Base-by-base conservation (phyloP, 2,329 filamentous ascomycete species). In the Neonectria coccinea region DNA sequence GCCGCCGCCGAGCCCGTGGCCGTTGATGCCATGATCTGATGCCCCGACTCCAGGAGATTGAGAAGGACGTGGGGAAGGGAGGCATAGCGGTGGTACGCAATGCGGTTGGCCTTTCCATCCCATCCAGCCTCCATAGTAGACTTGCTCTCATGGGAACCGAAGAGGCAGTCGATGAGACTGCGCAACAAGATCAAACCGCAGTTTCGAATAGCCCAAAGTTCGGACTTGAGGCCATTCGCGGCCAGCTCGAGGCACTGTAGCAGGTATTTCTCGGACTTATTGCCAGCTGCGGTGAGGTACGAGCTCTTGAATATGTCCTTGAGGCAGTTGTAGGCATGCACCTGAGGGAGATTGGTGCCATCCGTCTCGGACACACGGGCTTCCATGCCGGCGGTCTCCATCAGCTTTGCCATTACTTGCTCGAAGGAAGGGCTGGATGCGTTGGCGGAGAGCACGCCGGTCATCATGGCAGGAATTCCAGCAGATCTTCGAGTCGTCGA, bases 181-280 rank as follows among this genome's bases (percentile, higher is more conserved):
- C 95, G 89, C 68, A 98, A 89, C 7, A 99, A 87, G 80, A 98
- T 91, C 36, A 98, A 81, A 2, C 94, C 94, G 70, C 94, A 97
- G 77, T 99, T 99, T 1, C 94, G 90, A 61, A 99, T 94, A 0
- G 94, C 93, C 96, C 96, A 99, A 22, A 96, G 88, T 64, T 92
- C 86, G 0, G 93, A 96, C 48, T 89, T 91, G 16, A 99, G 84
- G 56, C 91, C 93, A 63, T 87, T 86, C 11, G 92, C 92, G 2
- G 94, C 94, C n/a, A 98, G 84, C 65, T 90, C 87, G 4, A 99
- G 83, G 36, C 91, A 91, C 31, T 88, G 83, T 9, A 92, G 89
- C 8, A 97, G 84, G 70, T 94, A 91, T 0, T 83, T 82, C 72
- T 97, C 93, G 0, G 93, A 92, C 57, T 86, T 86, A 59, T 88